Percentiles rank a stretch among this genome's conserved stretches.
phyloP scores from a whole-genome alignment of 805 yeast genomes.

The Cyberlindnera misumaiensis region DNA sequence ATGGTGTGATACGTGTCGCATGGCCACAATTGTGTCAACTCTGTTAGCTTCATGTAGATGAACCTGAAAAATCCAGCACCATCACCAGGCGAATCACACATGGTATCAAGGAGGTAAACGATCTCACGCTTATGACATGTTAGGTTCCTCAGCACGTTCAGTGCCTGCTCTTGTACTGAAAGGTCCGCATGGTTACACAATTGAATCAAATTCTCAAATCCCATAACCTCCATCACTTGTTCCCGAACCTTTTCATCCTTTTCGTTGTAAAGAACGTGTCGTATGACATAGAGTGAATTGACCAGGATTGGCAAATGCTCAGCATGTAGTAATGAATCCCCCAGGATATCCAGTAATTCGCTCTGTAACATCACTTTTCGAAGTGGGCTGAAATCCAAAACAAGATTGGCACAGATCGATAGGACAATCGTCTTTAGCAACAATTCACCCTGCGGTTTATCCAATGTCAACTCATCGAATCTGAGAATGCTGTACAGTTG shows the following conservation, averaged over 20 bases:
- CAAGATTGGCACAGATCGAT: slow-evolving; percentile 34
- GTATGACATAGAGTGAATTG: slow-evolving; percentile 36
- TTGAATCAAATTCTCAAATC: slow-evolving; percentile 34
- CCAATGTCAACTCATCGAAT: slow-evolving; percentile 12
- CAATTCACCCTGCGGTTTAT: slow-evolving; percentile 7
- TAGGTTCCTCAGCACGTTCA: slow-evolving; percentile 46
- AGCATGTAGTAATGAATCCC: slow-evolving; percentile 6
- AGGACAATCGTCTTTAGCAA: slow-evolving; percentile 31
- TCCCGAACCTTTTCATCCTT: slow-evolving; percentile 26
- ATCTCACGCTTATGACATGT: slow-evolving; percentile 18
- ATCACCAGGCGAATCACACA: neutral
- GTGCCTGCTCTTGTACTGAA: slow-evolving; percentile 43
- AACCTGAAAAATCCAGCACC: slow-evolving; percentile 1
- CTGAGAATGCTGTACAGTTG: slow-evolving; percentile 27
- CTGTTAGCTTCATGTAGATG: slow-evolving; percentile 2
- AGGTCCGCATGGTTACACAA: slow-evolving; percentile 36
- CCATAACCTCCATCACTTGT: slow-evolving; percentile 31
- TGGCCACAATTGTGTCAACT: neutral
- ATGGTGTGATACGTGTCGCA: slow-evolving; percentile 22
- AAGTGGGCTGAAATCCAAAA: slow-evolving; percentile 34
- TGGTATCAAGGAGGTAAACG: neutral
- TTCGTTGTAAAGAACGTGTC: slow-evolving; percentile 31
- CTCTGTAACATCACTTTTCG: slow-evolving; percentile 11
- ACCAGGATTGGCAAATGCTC: slow-evolving; percentile 6
- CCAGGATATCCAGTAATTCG: slow-evolving; percentile 9